Evolutionary conservation across 1,139 yeast species (phyloP).

Genomic region (Saccharomyces hybrid): DNA sequence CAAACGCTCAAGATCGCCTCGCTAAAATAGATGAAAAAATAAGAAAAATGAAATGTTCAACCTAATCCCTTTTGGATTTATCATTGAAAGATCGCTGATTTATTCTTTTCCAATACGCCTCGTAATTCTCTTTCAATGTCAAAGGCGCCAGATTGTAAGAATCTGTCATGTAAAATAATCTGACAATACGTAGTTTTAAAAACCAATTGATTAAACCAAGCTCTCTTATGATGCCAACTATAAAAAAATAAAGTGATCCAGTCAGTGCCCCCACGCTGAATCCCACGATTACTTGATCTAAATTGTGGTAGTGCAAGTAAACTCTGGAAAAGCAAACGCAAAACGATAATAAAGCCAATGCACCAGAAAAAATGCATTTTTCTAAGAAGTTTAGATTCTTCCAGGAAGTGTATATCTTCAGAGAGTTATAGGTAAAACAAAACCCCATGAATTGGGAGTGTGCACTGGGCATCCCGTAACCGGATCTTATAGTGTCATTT

Average conservation of each 20-base stretch:
- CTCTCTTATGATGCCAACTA: constrained; percentile 48
- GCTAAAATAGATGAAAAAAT: not conserved
- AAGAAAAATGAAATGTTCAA: not conserved
- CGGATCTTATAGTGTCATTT: constrained; percentile 42
- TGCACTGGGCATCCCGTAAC: constrained; percentile 96
- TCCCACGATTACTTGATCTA: constrained; percentile 71
- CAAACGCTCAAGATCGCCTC: not conserved
- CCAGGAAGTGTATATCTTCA: constrained; percentile 38
- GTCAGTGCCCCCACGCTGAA: constrained; percentile 50
- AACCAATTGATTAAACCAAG: constrained; percentile 56
- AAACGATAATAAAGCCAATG: constrained; percentile 30
- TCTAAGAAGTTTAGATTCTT: constrained; percentile 29
- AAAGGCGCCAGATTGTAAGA: constrained; percentile 40
- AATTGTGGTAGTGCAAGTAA: constrained; percentile 69
- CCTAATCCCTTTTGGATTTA: not conserved
- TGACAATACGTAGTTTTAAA: constrained; percentile 42
- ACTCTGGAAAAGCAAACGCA: constrained; percentile 70
- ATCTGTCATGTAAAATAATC: constrained; percentile 50
- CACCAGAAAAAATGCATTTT: constrained; percentile 25
- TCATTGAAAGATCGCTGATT: not conserved
- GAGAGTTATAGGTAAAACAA: constrained; percentile 48
- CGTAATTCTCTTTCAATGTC: constrained; percentile 22
- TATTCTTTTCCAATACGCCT: constrained; percentile 26
- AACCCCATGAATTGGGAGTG: constrained; percentile 95
- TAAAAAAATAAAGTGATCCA: constrained; percentile 53